phyloP scores from a whole-genome alignment of 1,139 yeast species.

The Suhomyces yuchorum region DNA sequence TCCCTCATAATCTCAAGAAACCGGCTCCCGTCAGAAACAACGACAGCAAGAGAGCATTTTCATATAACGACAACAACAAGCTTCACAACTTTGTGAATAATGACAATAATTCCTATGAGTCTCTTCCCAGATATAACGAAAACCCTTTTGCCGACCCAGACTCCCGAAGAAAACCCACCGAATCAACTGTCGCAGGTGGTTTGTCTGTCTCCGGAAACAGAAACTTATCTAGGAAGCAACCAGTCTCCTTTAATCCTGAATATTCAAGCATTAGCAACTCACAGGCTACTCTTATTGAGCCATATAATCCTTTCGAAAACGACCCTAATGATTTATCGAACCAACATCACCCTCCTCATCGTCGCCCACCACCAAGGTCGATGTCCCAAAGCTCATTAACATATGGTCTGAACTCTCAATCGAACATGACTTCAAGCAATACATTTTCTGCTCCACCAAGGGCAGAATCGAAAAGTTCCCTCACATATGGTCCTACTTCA shows the following conservation, averaged over 20 bases:
- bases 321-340: neutral
- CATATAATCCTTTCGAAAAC: conserved; percentile 1
- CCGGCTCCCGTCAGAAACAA: conserved; percentile 9
- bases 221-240: conserved; percentile 1
- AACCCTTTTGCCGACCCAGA: conserved; percentile 10
- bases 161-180: conserved; percentile 1
- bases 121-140: conserved; percentile 3
- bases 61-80: conserved; percentile 15
- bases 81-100: conserved; percentile 10
- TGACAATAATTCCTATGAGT: conserved; percentile 6
- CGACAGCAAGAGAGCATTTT: conserved; percentile 2
- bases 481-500: conserved; percentile 10
- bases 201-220: neutral
- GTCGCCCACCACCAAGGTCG: conserved; percentile 4
- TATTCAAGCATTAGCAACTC: neutral
- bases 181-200: conserved; percentile 2
- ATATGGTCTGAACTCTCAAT: neutral
- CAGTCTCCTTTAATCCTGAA: conserved; percentile 1
- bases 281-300: conserved; percentile 2
- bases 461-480: conserved; percentile 14
- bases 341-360: neutral
- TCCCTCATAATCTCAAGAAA: conserved; percentile 12
- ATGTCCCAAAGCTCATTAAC: conserved; percentile 7
- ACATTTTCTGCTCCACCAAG: conserved; percentile 5
- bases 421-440: neutral